phyloP scores from a whole-genome alignment of 169 alveolate genomes.

The Plasmodium chabaudi region DNA sequence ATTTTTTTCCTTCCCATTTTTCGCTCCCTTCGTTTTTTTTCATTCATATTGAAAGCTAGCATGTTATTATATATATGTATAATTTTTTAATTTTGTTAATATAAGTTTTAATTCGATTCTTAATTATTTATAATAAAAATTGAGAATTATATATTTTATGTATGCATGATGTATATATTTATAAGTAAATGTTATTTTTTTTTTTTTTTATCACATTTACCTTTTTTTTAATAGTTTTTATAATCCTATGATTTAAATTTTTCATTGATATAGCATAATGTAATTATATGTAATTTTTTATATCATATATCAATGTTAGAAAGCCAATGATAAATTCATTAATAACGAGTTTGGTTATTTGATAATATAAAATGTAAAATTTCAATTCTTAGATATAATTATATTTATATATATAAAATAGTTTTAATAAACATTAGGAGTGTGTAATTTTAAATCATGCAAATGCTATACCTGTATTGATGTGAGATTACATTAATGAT shows the following conservation, averaged over 20 bases:
- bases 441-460: constrained; percentile 8
- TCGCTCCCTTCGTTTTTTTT: no score
- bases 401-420: constrained; percentile 2
- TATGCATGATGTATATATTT: no score
- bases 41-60: no score
- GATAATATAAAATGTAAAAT: constrained; percentile 8
- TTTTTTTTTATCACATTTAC: neutral
- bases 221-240: neutral
- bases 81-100: neutral
- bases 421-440: neutral
- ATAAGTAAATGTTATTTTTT: neutral
- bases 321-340: neutral
- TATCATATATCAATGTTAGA: neutral
- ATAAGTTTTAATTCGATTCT: neutral
- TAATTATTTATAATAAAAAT: neutral
- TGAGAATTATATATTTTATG: neutral
- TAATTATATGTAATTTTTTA: constrained; percentile 6
- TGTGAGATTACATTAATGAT: neutral
- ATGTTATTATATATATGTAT: neutral
- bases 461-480: neutral
- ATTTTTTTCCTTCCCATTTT: neutral
- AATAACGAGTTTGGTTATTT: constrained; percentile 16
- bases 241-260: constrained; percentile 8
- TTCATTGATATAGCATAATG: neutral
- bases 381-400: constrained; percentile 9